Base-by-base conservation (phyloP, 306 rosid species). In the Astragalus glycyphyllos region DNA sequence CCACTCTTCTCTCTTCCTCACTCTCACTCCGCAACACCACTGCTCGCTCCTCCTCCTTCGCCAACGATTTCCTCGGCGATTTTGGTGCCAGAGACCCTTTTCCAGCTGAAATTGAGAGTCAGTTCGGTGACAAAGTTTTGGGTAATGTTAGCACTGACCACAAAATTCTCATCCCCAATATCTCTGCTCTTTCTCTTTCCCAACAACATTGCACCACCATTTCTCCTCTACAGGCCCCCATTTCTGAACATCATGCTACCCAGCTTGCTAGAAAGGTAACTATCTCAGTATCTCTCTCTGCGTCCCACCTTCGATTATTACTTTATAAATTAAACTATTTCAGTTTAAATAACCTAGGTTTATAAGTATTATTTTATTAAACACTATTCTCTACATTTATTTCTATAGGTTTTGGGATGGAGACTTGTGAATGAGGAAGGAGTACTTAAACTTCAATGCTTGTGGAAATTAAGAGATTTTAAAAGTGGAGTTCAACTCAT, bases 381-480 rank as follows among this genome's bases (percentile, higher is more conserved):
- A 42, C 50, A 5, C 48, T 20, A 16, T 62, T 73, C 20, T 74
- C 42, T 26, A 49, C 55, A n/a, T 65, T 71, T 73, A 11, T 65
- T 71, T 73, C 8, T 64, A 60, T 48, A 90, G 98, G 86, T 93
- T 71, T 55, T 93, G 45, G 98, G 98, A 63, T 93, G 98, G 98
- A 90, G 90, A 83, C 64, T 93, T 59, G 45, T 87, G 77, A 62
- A 76, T 10, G 96, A 79, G 70, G 97, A 86, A 51, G 88, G 82
- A 17, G 81, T 26, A 6, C 63, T 84, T 12, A 93, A 88, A 67
- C 91, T 93, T 38, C 92, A 79, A 66, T 90, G 98, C 73, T 60
- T 93, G 84, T 93, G 97, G 98, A 93, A 93, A 58, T 71, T 93
- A 89, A 88, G 88, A 82, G 97, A 87, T 75, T 90, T 81, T 55